Base-by-base conservation (phyloP, 257 asterid genomes). In the Solanum chmielewskii region DNA sequence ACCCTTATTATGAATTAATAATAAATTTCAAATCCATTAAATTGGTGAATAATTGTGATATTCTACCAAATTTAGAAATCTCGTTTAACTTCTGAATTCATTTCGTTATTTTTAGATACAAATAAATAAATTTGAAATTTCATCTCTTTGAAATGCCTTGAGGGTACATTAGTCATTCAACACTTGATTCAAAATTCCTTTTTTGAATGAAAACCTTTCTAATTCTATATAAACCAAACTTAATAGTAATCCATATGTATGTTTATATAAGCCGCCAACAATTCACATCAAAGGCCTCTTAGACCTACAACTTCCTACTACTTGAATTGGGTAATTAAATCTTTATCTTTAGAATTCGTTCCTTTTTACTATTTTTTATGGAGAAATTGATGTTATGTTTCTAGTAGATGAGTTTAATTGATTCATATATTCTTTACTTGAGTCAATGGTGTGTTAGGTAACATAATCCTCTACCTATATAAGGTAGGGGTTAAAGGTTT, bases 221-320 rank as follows among this genome's bases (percentile, higher is more conserved):
- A 21, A 60, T 60, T 60, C 14, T 60, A 21, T 64, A 12, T 64
- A 64, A n/a, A 64, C 25, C 8, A 64, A 15, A 64, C 16, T 5
- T n/a, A n/a, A 8, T n/a, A 64, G 71, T 64, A 64, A 25, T n/a
- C 16, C 68, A 60, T 9, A 9, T 4, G 13, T 9, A 0, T 60
- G 13, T 42, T 42, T 60, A 60, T 13, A 3, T 21, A 60, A 60
- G 29, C 29, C 73, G 89, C 90, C 86, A 5, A 89, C 6, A 60
- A 71, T 70, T 87, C 83, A 85, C 86, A 80, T 66, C 10, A 87
- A 95, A 93, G 97, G 86, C 90, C 33, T 89, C 98, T 83, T 64
- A 94, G 56, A 93, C 97, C 86, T 95, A 98, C 60, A 86, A 88
- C 74, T 97, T 94, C 90, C 84, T 96, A 86, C 96, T 95, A 37